A percentile compares a stretch with the other conserved stretches of the same genome.
Evolutionary conservation across 2,329 filamentous ascomycete species (phyloP).

Genomic region (Fusarium albidum): DNA sequence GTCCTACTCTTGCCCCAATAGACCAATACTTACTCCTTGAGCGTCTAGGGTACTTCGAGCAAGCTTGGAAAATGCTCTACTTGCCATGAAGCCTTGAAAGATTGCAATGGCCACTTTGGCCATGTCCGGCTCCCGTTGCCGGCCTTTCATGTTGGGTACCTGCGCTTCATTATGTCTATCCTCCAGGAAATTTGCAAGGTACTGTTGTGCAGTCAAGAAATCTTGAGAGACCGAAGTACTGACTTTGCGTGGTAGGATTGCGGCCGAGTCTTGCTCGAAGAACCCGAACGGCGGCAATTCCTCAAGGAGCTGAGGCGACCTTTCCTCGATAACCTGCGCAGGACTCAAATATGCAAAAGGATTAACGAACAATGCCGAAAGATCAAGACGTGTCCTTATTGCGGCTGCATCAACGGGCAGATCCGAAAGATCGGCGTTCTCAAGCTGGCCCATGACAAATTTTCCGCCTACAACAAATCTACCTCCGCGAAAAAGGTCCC

Average conservation of each 20-base stretch:
- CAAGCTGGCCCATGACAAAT: constrained; percentile 95
- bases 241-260: constrained; percentile 65
- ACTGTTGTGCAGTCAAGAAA: constrained; percentile 4
- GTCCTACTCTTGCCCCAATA: no score
- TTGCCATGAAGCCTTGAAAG: constrained; percentile 80
- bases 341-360: constrained; percentile 83
- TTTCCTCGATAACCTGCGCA: constrained; percentile 84
- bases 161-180: constrained; percentile 91
- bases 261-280: constrained; percentile 81
- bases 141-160: constrained; percentile 94
- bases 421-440: constrained; percentile 93
- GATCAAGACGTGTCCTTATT: constrained; percentile 81
- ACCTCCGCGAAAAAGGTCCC: constrained; percentile 85
- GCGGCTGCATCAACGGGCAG: constrained; percentile 83
- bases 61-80: constrained; percentile 84
- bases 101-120: constrained; percentile 95
- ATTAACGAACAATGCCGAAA: constrained; percentile 93
- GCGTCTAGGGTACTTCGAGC: constrained; percentile 76
- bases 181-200: constrained; percentile 95
- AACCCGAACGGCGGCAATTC: constrained; percentile 78
- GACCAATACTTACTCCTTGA: background rate
- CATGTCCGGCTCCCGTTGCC: constrained; percentile 90
- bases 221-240: background rate
- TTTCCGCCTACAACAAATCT: constrained; percentile 85
- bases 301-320: constrained; percentile 83